Base-by-base conservation (phyloP, 2,329 filamentous ascomycete genomes). In the Pseudogymnoascus sp. region DNA sequence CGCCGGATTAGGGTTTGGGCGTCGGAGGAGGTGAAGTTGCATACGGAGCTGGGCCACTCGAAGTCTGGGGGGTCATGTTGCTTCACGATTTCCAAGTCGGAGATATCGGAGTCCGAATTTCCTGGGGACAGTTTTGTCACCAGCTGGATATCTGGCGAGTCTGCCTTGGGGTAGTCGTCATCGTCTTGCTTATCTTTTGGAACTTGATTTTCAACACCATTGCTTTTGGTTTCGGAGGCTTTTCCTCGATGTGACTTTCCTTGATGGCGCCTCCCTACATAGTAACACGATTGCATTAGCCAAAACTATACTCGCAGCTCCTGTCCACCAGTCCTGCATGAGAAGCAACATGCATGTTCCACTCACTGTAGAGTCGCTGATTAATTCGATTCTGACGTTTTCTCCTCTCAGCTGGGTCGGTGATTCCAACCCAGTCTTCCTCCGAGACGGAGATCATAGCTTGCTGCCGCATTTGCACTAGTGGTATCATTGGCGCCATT, bases 401-500 rank as follows among this genome's bases (percentile, higher is more conserved):
- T 61, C 68, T 69, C 29, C 68, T 66, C 67, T 73, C 68, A 0
- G 64, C 63, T 2, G 68, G 68, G 59, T 70, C 70, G 10, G 67
- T 70, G n/a, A 74, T 67, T 14, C 69, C 69, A 7, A 69, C 71
- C 72, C 72, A 75, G 49, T 75, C 72, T 26, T 75, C 72, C 62
- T 65, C 62, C 16, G 45, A n/a, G 26, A 29, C 39, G 14, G 43
- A 33, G 4, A 59, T 11, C 14, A 38, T 26, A 19, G 45, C 41
- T 37, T 62, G 63, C 45, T 62, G 63, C 11, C 37, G 37, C 63
- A 64, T 64, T 26, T 52, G 45, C 14, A 52, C n/a, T 52, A 52
- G 45, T 19, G 45, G 45, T 33, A 52, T 52, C 45, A 4, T 52
- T 33, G 45, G 45, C 10, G 26, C n/a, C 45, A 52, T 12, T 19